Evolutionary conservation across 2,329 filamentous ascomycete genomes (phyloP), one percentile per base, ranked within the genome.

Genomic region (Xylariaceae sp.): DNA sequence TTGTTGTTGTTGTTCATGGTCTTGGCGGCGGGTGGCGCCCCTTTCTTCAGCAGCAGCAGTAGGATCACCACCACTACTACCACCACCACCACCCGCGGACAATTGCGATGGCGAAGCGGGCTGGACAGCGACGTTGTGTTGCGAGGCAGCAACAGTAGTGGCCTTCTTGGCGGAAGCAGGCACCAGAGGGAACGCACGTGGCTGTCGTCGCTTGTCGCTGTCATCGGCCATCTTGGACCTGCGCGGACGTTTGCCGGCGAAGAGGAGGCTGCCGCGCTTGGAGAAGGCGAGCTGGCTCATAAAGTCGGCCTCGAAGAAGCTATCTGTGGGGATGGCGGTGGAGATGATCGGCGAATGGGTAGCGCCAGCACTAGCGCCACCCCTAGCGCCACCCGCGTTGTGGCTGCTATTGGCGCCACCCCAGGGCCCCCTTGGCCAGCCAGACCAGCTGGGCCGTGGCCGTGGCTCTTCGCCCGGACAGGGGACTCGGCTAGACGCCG

Each of bases 261-360:
- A 66, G 66, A 80, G 74, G 47, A 80, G 62, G 56, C 75, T 80
- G 44, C 76, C 76, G 46, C 76, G 66, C 42, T 77, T 76, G 37
- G 75, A 78, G 51, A 80, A 80, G 44, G 67, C 67, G 44, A 80
- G 56, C 36, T 64, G 62, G 43, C 60, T 65, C 49, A 80, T 55
- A 50, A 74, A 71, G 47, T 69, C 71, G 59, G 77, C 70, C 41
- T 75, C 74, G 43, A 77, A 59, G 35, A 79, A 60, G 47, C 57
- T 64, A 36, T 72, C 70, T 35, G 67, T 69, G 27, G 75, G 74
- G 47, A 80, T 77, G 37, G 59, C 52, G 31, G 75, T 69, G 49
- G 64, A 68, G 50, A 80, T 53, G 41, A 46, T 64, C 38, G 72
- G 71, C 24, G 24, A 11, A 12, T 26, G 24, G 24, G 6, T n/a